Conservation (phyloP, 176 grass and related monocot genomes). For the Lolium rigidum region DNA sequence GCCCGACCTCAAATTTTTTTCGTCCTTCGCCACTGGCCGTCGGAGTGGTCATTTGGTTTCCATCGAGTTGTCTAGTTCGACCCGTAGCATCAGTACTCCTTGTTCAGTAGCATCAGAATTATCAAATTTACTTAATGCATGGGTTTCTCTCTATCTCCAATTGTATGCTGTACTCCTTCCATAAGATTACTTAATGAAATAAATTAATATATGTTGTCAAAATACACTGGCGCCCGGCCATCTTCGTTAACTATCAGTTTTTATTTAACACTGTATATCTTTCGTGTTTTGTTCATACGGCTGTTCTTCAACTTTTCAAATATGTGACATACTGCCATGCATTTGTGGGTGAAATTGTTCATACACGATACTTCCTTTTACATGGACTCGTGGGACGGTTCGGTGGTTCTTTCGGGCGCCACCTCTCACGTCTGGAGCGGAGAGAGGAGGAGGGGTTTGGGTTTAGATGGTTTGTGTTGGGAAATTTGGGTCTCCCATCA, state of each 20-base stretch:
- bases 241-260: neutral
- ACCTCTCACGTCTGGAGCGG: too few relatives aligned
- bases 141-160: neutral
- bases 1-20: too few relatives aligned
- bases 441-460: too few relatives aligned
- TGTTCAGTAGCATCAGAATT: neutral
- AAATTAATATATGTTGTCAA: neutral
- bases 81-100: too few relatives aligned
- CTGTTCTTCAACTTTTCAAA: neutral
- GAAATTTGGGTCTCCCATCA: too few relatives aligned
- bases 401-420: too few relatives aligned
- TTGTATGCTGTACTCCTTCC: neutral
- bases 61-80: too few relatives aligned
- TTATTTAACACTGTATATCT: neutral
- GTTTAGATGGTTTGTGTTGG: too few relatives aligned
- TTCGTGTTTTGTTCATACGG: neutral
- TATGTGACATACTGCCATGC: neutral
- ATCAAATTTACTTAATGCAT: neutral
- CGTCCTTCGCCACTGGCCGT: too few relatives aligned
- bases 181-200: neutral
- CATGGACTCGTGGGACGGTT: neutral
- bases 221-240: neutral
- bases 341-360: neutral
- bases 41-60: too few relatives aligned
- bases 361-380: neutral